A percentile compares a stretch with the other conserved stretches of the same genome.
phyloP scores from a whole-genome alignment of 192 early-diverging fungal species.

The Geranomyces michiganensis region DNA sequence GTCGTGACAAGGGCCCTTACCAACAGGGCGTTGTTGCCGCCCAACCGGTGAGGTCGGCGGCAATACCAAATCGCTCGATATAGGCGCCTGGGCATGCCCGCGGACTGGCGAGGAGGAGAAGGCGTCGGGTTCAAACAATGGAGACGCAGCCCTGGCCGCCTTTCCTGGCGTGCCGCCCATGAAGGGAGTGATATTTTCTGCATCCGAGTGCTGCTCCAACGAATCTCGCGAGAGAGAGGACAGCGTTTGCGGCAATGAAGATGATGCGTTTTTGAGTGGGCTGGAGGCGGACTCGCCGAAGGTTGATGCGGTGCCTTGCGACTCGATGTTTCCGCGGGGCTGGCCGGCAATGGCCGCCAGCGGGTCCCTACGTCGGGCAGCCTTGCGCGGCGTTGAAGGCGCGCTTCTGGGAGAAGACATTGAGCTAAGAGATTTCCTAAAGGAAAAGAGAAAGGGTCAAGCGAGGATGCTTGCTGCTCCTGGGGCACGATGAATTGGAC shows the following conservation, averaged over 20 bases:
- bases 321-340: neutral
- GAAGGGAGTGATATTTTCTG: neutral
- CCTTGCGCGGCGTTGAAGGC: slow-evolving; percentile 11
- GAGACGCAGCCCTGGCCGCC: neutral
- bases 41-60: neutral
- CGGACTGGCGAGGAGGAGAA: neutral
- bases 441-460: too few species aligned
- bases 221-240: neutral
- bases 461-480: too few species aligned
- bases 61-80: neutral
- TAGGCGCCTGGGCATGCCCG: neutral
- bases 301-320: slow-evolving; percentile 26
- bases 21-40: neutral
- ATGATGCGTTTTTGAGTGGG: slow-evolving; percentile 19
- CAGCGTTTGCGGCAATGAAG: slow-evolving; percentile 1
- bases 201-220: slow-evolving; percentile 9
- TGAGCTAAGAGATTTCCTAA: too few species aligned
- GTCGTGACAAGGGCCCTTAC: neutral
- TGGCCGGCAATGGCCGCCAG: neutral
- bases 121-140: neutral
- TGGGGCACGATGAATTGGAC: too few species aligned
- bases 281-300: slow-evolving; percentile 30
- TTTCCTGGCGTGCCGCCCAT: neutral
- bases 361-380: neutral
- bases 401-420: slow-evolving; percentile 17